phyloP scores from a whole-genome alignment of 495 filamentous ascomycete genomes.

The Tuber calosporum region DNA sequence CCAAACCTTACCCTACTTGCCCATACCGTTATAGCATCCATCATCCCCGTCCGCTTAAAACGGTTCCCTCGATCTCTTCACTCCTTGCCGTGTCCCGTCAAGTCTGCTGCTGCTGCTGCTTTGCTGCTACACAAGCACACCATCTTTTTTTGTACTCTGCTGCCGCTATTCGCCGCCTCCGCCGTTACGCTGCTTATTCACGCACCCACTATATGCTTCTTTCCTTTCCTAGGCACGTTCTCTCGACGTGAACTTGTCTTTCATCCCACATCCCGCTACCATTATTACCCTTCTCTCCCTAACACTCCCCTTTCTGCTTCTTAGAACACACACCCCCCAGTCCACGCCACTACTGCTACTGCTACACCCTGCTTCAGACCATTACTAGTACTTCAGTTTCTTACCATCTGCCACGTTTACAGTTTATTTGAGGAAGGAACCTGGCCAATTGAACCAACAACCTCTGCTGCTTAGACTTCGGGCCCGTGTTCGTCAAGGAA shows the following conservation, averaged over 20 bases:
- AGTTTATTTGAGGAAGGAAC: conserved; percentile 1
- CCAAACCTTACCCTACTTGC: not conserved
- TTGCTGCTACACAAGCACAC: not conserved
- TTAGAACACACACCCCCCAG: not conserved
- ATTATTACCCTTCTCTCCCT: not conserved
- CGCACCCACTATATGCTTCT: not conserved
- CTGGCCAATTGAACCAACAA: conserved; percentile 1
- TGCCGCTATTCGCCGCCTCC: not conserved
- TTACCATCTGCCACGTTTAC: not conserved
- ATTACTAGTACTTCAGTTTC: not conserved
- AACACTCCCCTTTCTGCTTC: not conserved
- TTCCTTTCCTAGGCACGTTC: conserved; percentile 1
- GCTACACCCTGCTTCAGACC: not conserved
- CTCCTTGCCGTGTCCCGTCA: conserved; percentile 2
- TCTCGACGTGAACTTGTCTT: conserved; percentile 1
- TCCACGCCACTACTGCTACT: not conserved
- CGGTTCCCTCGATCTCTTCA: not conserved
- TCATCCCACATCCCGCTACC: conserved; percentile 2
- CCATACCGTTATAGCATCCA: conserved; percentile 4
- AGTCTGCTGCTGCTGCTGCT: not conserved
- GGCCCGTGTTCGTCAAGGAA: conserved; percentile 1
- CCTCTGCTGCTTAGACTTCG: conserved; percentile 1
- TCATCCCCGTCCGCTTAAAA: conserved; percentile 3
- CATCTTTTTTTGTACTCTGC: conserved; percentile 1
- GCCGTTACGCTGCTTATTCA: not conserved